Evolutionary conservation across 1,284 basidiomycete species (phyloP), one percentile per base, ranked within the genome.

Genomic region (Ceratobasidium sp.): DNA sequence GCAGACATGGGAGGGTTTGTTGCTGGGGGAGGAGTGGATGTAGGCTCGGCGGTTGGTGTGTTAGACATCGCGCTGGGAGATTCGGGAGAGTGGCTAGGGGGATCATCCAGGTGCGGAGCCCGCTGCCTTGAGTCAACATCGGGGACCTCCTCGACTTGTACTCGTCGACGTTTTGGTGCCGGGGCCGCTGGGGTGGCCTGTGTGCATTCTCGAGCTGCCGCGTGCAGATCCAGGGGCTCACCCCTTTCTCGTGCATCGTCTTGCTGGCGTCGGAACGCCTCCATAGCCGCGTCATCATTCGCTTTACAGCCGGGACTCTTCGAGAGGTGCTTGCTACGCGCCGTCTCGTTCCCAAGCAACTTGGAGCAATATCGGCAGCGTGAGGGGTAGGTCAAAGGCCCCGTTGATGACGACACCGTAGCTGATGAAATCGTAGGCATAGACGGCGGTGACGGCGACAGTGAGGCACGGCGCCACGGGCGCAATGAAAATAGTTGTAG

Each of bases 121-220:
- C n/a, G n/a, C 41, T 44, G 41, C 41, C 12, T 46, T 7, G 71
- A 75, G 59, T 65, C 71, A 27, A 65, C 18, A 2, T 65, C 38
- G 18, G 71, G 52, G 23, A 75, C 71, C 7, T 75, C 71, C 12
- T 67, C 57, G n/a, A 65, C 71, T 8, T 57, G n/a, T 33, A 27
- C 55, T 30, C 55, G 23, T 18, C n/a, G 20, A 33, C 55, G 55
- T 57, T 57, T 57, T 23, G 14, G 55, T 14, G 23, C 55, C 5
- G 55, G 30, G 3, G n/a, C 8, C 30, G 30, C 55, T 27, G 30
- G 55, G 14, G 33, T 14, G 8, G 55, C 14, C 23, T 23, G n/a
- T 27, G 3, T 14, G 16, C 55, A 57, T 30, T 3, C 55, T 57
- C 30, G 55, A 14, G 23, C 30, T 57, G 20, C n/a, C 30, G 4